These are phyloP conservation scores for Zalerion maritima DNA, from an alignment of 495 filamentous ascomycete species.

Conservation along the genomic window DNA sequence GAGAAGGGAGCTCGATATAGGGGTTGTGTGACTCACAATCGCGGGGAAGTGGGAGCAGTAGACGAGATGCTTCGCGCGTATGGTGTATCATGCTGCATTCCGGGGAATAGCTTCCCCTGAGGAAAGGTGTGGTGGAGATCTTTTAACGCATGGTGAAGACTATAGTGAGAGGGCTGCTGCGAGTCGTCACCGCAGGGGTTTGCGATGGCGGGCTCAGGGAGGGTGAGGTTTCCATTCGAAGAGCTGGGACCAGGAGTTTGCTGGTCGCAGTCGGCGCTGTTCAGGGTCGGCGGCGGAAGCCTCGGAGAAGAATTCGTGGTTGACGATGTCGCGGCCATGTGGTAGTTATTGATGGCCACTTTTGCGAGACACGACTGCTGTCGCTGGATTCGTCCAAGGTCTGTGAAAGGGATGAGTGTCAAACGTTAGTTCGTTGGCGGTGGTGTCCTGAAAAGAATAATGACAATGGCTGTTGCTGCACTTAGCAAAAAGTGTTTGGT, in stretches of 20 bases:
- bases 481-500: constrained; percentile 1
- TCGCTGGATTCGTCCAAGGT: constrained; percentile 18
- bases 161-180: constrained; percentile 16
- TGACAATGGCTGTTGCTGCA: constrained; percentile 1
- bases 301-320: constrained; percentile 13
- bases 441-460: constrained; percentile 1
- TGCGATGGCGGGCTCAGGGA: constrained; percentile 15
- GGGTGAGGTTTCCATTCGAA: constrained; percentile 10
- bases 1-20: constrained; percentile 5
- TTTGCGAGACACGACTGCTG: constrained; percentile 33
- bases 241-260: constrained; percentile 10
- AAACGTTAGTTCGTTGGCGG: constrained; percentile 16
- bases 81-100: constrained; percentile 31
- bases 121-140: constrained; percentile 11
- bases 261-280: constrained; percentile 2
- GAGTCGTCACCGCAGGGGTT: constrained; percentile 21
- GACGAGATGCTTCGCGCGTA: constrained; percentile 35
- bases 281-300: constrained; percentile 2
- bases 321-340: constrained; percentile 16
- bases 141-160: constrained; percentile 7
- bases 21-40: constrained; percentile 27
- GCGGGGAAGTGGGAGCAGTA: constrained; percentile 38
- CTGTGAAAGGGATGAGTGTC: constrained; percentile 6
- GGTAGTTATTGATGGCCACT: constrained; percentile 34
- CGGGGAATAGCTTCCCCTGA: too few species aligned